Evolutionary conservation across 2,329 filamentous ascomycete species (phyloP).

Genomic region (Apiospora arundinis): DNA sequence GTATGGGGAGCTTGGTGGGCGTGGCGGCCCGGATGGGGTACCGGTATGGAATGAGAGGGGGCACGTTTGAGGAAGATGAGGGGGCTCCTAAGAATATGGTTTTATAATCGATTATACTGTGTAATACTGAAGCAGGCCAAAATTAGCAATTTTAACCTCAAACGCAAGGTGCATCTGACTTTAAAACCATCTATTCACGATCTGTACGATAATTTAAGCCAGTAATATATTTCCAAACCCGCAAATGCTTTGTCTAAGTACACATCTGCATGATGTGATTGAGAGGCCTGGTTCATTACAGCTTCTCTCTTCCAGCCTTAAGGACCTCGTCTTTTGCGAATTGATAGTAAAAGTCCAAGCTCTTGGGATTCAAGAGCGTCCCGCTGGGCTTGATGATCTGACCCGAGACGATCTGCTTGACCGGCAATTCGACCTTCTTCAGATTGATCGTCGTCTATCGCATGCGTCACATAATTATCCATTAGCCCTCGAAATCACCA

Average conservation of each 20-base stretch:
- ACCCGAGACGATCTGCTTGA: slow-evolving; percentile 84
- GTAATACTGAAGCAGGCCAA: background rate
- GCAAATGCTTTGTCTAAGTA: background rate
- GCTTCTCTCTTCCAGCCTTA: slow-evolving; percentile 51
- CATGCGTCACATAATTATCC: too few relatives aligned
- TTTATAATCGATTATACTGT: background rate
- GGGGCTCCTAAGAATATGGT: background rate
- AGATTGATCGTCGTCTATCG: slow-evolving; percentile 84
- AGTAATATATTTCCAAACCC: background rate
- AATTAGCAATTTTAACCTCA: background rate
- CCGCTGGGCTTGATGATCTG: slow-evolving; percentile 76
- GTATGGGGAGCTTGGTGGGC: slow-evolving; percentile 56
- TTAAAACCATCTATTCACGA: background rate
- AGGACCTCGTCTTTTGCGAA: slow-evolving; percentile 76
- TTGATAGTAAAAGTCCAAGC: slow-evolving; percentile 78
- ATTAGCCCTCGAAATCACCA: background rate
- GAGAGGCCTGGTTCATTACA: slow-evolving; percentile 42
- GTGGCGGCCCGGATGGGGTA: slow-evolving; percentile 56
- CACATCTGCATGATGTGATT: background rate
- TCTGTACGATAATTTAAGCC: background rate
- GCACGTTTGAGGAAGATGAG: slow-evolving; percentile 40
- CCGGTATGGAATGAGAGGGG: slow-evolving; percentile 56
- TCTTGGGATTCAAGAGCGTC: slow-evolving; percentile 77
- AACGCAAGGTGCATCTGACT: too few relatives aligned
- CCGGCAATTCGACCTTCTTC: slow-evolving; percentile 84